A percentile compares a stretch with the other conserved stretches of the same genome.
These are phyloP conservation scores for Fusarium newnesense DNA, from an alignment of 2,329 filamentous ascomycete species.

Conservation along the genomic window DNA sequence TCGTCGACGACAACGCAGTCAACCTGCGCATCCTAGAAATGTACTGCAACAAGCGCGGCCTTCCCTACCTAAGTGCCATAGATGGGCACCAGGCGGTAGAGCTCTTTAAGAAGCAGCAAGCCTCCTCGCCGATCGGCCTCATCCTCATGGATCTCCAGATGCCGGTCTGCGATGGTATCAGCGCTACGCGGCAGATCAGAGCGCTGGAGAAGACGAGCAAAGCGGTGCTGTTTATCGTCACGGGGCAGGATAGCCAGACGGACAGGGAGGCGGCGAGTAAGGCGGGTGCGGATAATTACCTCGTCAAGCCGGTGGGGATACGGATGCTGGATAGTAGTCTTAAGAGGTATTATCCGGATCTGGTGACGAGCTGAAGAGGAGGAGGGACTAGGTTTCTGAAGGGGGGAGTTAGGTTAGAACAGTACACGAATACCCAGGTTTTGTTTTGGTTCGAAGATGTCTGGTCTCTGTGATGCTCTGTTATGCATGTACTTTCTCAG, in stretches of 20 bases:
- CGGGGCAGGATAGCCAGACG: constrained; percentile 41
- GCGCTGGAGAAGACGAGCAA: constrained; percentile 30
- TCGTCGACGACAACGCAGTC: constrained; percentile 61
- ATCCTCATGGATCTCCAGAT: constrained; percentile 47
- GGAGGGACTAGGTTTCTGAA: background rate
- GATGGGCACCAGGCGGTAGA: constrained; percentile 58
- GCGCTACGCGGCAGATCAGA: constrained; percentile 43
- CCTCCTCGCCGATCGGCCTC: constrained; percentile 26
- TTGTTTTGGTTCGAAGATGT: background rate
- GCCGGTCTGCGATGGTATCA: constrained; percentile 45
- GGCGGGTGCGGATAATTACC: constrained; percentile 41
- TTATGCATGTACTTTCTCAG: background rate
- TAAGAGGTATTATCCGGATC: constrained; percentile 28
- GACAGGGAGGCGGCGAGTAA: constrained; percentile 30
- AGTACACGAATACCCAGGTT: constrained; percentile 2
- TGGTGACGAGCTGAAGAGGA: background rate
- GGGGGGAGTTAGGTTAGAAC: background rate
- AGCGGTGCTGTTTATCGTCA: constrained; percentile 41
- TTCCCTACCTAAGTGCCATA: constrained; percentile 54
- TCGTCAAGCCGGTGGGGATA: constrained; percentile 41
- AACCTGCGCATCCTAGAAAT: constrained; percentile 60
- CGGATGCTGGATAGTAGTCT: constrained; percentile 30
- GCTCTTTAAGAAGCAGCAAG: constrained; percentile 37
- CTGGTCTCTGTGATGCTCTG: background rate
- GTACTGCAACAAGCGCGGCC: constrained; percentile 56